phyloP scores from a whole-genome alignment of 2,329 filamentous ascomycete genomes.

The Ambrosiella xylebori region DNA sequence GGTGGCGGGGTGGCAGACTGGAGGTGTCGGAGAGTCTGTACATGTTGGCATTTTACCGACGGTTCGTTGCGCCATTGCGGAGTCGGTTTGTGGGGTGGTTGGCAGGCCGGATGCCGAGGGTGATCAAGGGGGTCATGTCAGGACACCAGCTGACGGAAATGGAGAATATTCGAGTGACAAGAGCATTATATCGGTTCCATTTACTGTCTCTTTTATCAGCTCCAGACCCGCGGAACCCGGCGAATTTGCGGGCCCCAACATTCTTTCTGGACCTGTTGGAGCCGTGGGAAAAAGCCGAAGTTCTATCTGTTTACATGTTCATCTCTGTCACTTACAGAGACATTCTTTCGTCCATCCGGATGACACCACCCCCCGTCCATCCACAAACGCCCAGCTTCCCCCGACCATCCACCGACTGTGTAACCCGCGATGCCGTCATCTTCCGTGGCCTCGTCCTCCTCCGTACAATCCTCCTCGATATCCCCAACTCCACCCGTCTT shows the following conservation, averaged over 20 bases:
- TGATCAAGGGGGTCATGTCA: not conserved
- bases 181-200: constrained; percentile 11
- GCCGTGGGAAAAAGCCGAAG: constrained; percentile 11
- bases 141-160: not conserved
- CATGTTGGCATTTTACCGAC: constrained; percentile 8
- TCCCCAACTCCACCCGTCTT: not conserved
- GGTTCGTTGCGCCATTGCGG: constrained; percentile 6
- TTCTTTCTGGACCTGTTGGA: constrained; percentile 7
- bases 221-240: not conserved
- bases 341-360: not conserved
- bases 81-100: constrained; percentile 3
- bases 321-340: constrained; percentile 4
- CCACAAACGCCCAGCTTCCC: not conserved
- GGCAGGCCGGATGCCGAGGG: constrained; percentile 3
- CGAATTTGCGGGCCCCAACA: not conserved
- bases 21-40: constrained; percentile 4
- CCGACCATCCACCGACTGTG: not conserved
- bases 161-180: constrained; percentile 5
- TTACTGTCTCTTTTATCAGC: constrained; percentile 5
- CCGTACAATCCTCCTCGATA: constrained; percentile 5
- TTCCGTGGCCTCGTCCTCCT: constrained; percentile 6
- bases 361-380: not conserved
- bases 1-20: no score
- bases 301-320: constrained; percentile 10
- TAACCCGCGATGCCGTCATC: constrained; percentile 1